Base-by-base conservation (phyloP, 2,329 filamentous ascomycete species). In the Didymella arachidicola region DNA sequence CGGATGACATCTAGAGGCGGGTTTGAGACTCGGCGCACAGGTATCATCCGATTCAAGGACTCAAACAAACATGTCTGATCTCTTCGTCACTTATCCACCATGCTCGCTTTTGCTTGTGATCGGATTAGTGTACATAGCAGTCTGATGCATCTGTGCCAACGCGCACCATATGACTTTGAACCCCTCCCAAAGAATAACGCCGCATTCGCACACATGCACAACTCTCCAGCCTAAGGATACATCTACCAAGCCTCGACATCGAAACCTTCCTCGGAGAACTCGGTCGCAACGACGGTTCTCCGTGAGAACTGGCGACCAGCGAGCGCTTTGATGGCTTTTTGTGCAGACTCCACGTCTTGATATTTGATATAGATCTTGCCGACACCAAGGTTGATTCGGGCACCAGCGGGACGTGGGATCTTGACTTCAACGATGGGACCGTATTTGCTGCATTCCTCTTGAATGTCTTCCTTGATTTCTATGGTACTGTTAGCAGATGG, bases 321-420 rank as follows among this genome's bases (percentile, higher is more conserved):
- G 68, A 99, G 82, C n/a, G 92, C 89, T 70, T 89, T 88, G 56
- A 99, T 82, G 7, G 95, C 96, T 72, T 91, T 93, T 62, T 90
- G 89, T 19, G 94, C 91, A 8, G 89, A 87, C 49, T 93, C 92
- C 2, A 86, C 81, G 3, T 83, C 86, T 64, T 95, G 91, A 73
- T 92, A 99, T 77, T 97, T 98, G 81, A 99, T 89, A 75, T 89
- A 99, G 67, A 99, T 98, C 84, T 98, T 99, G 75, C 95, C 95
- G 22, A 99, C 93, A 45, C 95, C 95, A 29, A 92, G 86, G 22
- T 89, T 91, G 74, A 95, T 90, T 69, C 93, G 87, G 47, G 91
- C 92, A 68, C 91, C 91, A 22, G 86, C 87, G 2, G 95, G 94
- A 59, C 95, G 87, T 4, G 95, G 95, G 58, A 99, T 89, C 82